Evolutionary conservation across 495 filamentous ascomycete species (phyloP).

Genomic region (Hypoxylon cercidicola): DNA sequence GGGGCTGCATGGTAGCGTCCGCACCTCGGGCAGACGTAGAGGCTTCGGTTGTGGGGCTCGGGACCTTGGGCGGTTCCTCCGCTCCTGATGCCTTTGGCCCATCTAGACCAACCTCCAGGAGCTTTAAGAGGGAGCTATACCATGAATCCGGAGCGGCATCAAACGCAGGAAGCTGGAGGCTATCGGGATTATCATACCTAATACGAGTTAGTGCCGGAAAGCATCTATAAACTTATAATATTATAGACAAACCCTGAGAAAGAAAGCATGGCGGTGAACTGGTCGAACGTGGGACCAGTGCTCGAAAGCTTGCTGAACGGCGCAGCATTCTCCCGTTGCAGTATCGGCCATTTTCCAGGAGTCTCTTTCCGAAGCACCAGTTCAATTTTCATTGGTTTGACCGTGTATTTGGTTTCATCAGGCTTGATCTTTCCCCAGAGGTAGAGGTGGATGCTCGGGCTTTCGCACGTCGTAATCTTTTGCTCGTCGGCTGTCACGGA

Average conservation of each 20-base stretch:
- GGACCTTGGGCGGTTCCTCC: slow-evolving; percentile 6
- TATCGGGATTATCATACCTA: slow-evolving; percentile 28
- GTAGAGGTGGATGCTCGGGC: slow-evolving; percentile 66
- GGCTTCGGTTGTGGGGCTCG: slow-evolving; percentile 21
- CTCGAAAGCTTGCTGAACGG: slow-evolving; percentile 33
- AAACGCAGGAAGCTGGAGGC: slow-evolving; percentile 30
- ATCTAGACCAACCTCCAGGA: slow-evolving; percentile 23
- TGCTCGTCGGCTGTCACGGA: slow-evolving; percentile 40
- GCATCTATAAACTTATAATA: not conserved
- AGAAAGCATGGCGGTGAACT: slow-evolving; percentile 27
- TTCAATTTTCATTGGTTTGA: slow-evolving; percentile 87
- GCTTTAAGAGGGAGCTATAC: slow-evolving; percentile 36
- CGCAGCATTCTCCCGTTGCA: slow-evolving; percentile 64
- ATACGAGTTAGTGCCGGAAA: slow-evolving; percentile 16
- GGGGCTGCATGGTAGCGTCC: slow-evolving; percentile 11
- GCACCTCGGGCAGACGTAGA: not conserved
- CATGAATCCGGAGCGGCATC: slow-evolving; percentile 15
- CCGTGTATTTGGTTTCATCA: slow-evolving; percentile 65
- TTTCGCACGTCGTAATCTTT: slow-evolving; percentile 33
- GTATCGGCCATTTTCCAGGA: slow-evolving; percentile 78
- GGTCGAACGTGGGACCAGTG: slow-evolving; percentile 9
- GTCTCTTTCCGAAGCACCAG: slow-evolving; percentile 74
- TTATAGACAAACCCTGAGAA: slow-evolving; percentile 34
- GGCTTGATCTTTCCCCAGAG: slow-evolving; percentile 75
- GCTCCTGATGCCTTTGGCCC: slow-evolving; percentile 12